Conservation (phyloP, 2,329 filamentous ascomycete species). For the Blumeria graminis region DNA sequence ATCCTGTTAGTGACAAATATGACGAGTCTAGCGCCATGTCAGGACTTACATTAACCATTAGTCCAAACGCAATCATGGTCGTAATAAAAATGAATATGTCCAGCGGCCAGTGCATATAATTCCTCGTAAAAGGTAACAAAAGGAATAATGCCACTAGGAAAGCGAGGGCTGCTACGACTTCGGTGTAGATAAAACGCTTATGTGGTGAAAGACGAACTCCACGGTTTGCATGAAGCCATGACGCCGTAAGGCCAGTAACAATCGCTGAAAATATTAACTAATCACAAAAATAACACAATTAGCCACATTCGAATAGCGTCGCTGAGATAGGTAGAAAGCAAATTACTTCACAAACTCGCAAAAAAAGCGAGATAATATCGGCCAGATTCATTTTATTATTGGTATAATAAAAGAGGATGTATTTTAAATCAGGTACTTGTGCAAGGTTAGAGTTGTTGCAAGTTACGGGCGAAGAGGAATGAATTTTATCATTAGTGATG, state of each 20-base stretch:
- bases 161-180: constrained; percentile 43
- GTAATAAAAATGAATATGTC: constrained; percentile 43
- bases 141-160: constrained; percentile 47
- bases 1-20: background rate
- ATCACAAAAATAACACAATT: constrained; percentile 15
- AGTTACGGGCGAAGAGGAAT: too few relatives aligned
- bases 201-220: constrained; percentile 26
- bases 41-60: constrained; percentile 20
- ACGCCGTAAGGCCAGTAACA: constrained; percentile 43
- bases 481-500: too few relatives aligned
- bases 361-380: constrained; percentile 7
- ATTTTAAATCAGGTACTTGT: too few relatives aligned
- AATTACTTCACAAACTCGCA: constrained; percentile 12
- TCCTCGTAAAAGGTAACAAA: constrained; percentile 43
- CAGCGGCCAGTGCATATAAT: constrained; percentile 45
- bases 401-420: too few relatives aligned
- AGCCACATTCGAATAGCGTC: background rate
- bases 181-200: constrained; percentile 50
- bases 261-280: constrained; percentile 48
- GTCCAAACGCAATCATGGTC: constrained; percentile 30
- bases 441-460: too few relatives aligned
- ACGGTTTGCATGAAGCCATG: constrained; percentile 29
- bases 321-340: background rate
- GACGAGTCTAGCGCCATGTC: background rate
- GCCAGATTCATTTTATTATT: constrained; percentile 7